These are phyloP conservation scores for Termitomyces titanicus DNA, from an alignment of 768 basidiomycete species.

Conservation along the genomic window DNA sequence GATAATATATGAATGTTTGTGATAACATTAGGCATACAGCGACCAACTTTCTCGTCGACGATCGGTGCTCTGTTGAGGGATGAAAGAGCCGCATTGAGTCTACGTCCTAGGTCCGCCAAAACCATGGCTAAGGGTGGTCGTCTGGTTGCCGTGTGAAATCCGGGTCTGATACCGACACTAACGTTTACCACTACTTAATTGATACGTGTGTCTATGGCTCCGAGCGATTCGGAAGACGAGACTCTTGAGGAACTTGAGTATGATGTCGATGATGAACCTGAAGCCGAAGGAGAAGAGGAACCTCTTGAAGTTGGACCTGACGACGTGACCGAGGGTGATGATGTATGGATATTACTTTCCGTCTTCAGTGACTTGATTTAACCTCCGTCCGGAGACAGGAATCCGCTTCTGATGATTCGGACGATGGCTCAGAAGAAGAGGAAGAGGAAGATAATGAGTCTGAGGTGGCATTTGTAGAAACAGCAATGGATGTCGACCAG, in stretches of 20 bases:
- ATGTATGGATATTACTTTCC: constrained; percentile 42
- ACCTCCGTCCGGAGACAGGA: constrained; percentile 36
- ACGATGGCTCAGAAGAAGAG: constrained; percentile 45
- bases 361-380: background rate
- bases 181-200: background rate
- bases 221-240: constrained; percentile 64
- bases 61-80: constrained; percentile 83
- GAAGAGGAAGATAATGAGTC: constrained; percentile 44
- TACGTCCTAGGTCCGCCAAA: constrained; percentile 90
- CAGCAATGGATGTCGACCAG: constrained; percentile 24
- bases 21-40: background rate
- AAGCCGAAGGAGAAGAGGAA: constrained; percentile 51
- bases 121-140: constrained; percentile 63
- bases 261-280: constrained; percentile 46
- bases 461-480: constrained; percentile 22
- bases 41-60: constrained; percentile 84
- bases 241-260: constrained; percentile 57
- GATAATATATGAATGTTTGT: constrained; percentile 7
- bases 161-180: background rate
- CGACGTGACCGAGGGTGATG: constrained; percentile 67
- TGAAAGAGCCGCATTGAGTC: constrained; percentile 89
- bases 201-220: constrained; percentile 34
- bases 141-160: constrained; percentile 17
- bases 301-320: constrained; percentile 40
- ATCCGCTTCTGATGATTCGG: constrained; percentile 57